Conservation (phyloP, 257 asterid species). For the Plantago ovata region DNA sequence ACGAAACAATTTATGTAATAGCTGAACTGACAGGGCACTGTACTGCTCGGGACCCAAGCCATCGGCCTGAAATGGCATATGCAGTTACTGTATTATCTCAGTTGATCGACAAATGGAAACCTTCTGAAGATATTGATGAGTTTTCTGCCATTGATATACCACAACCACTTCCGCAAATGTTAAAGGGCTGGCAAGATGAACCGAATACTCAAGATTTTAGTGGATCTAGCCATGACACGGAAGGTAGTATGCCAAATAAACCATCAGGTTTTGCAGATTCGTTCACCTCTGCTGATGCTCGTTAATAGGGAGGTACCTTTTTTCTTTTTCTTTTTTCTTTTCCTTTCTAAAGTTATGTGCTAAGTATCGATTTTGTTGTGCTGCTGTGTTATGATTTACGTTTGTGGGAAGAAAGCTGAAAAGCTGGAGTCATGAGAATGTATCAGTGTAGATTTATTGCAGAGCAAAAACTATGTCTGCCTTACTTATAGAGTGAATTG, state of each 20-base stretch:
- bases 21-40: slow-evolving; percentile 76
- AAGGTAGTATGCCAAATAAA: slow-evolving; percentile 60
- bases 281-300: slow-evolving; percentile 62
- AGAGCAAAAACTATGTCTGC: not conserved
- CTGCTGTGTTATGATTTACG: slow-evolving; percentile 2
- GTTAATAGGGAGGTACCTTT: slow-evolving; percentile 27
- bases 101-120: slow-evolving; percentile 60
- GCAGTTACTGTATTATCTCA: slow-evolving; percentile 53
- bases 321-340: too few species aligned
- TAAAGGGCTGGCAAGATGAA: slow-evolving; percentile 67
- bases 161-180: slow-evolving; percentile 56
- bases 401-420: not conserved
- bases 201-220: slow-evolving; percentile 32
- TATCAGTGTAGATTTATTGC: slow-evolving; percentile 6
- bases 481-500: too few species aligned
- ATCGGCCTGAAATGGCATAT: slow-evolving; percentile 82
- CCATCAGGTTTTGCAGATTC: slow-evolving; percentile 60
- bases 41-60: slow-evolving; percentile 66
- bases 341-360: not conserved
- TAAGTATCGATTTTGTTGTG: not conserved
- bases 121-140: slow-evolving; percentile 38
- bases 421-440: slow-evolving; percentile 10
- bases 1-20: slow-evolving; percentile 36
- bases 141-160: slow-evolving; percentile 29
- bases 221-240: slow-evolving; percentile 49